phyloP scores from a whole-genome alignment of 2,329 filamentous ascomycete species.

The Exophiala oligosperma region DNA sequence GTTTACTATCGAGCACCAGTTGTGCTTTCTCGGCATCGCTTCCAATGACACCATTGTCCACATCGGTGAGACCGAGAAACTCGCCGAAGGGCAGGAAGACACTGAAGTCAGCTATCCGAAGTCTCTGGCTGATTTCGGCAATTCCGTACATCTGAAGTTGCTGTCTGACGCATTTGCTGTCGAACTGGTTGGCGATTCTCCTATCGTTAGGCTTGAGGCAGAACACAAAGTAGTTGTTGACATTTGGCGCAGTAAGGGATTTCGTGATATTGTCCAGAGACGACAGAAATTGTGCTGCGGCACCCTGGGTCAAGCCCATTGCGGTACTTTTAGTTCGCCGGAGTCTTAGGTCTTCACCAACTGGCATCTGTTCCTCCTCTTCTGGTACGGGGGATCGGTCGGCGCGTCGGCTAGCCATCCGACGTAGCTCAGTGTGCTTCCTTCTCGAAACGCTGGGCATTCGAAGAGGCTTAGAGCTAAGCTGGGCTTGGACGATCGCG shows the following conservation, averaged over 20 bases:
- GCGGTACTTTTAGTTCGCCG: conserved; percentile 41
- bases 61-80: conserved; percentile 84
- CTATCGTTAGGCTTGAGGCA: conserved; percentile 97
- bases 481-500: conserved; percentile 91
- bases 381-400: conserved; percentile 41
- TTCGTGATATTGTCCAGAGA: conserved; percentile 89
- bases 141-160: conserved; percentile 96
- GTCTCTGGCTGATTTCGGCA: conserved; percentile 90
- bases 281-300: conserved; percentile 86
- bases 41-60: conserved; percentile 81
- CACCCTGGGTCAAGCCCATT: conserved; percentile 66
- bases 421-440: conserved; percentile 60
- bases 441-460: conserved; percentile 88
- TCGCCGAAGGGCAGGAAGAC: conserved; percentile 94
- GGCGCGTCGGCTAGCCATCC: conserved; percentile 43
- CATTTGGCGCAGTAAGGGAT: conserved; percentile 75
- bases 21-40: conserved; percentile 91
- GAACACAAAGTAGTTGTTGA: conserved; percentile 95
- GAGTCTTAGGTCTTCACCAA: conserved; percentile 10
- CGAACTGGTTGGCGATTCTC: conserved; percentile 96
- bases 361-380: conserved; percentile 33
- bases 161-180: conserved; percentile 94
- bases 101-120: conserved; percentile 92
- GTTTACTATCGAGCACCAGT: conserved; percentile 84
- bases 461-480: conserved; percentile 91